Base-by-base conservation (phyloP, 2,329 filamentous ascomycete genomes). In the Scorias spongiosa region DNA sequence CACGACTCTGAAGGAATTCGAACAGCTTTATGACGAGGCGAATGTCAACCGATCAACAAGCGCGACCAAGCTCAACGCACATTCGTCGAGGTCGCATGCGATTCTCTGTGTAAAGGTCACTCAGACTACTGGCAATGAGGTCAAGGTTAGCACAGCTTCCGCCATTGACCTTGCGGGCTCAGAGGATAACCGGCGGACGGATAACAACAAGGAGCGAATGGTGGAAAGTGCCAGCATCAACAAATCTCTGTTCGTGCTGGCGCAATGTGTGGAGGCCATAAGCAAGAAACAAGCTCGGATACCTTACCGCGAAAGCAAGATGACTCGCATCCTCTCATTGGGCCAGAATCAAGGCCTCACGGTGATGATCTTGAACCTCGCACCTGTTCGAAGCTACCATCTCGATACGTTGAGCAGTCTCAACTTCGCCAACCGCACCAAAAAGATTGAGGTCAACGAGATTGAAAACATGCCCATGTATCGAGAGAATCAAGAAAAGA, bases 181-280 rank as follows among this genome's bases (percentile, higher is more conserved):
- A 1, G 91, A 96, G 64, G 89, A 96, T 63, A 96, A 96, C 61
- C 76, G 89, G 41, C 74, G 89, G 41, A 96, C 89, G 0, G 89
- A 94, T 42, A 96, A 96, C 62, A 86, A 81, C 55, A 91, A 88
- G 61, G 87, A 94, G 62, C 75, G 89, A 20, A 70, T 96, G 59
- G 76, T 94, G n/a, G 89, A 96, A 63, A 94, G 87, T 34, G 87
- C 89, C 0, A 89, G 85, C 57, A 96, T 96, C 69, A 96, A 96
- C 72, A 96, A 95, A 67, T 93, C 85, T 50, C 71, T 96, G 6
- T 96, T 96, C 56, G 88, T 95, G 14, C 68, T 96, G 41, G 89
- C 86, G 38, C 87, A 94, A 61, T 96, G 89, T 55, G 89, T 96
- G 43, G 89, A 96, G 59, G 89, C 89, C 44, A 96, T 96, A 58